Percentiles rank a stretch among this genome's conserved stretches.
Evolutionary conservation across 495 filamentous ascomycete genomes (phyloP).

Genomic region (Gamarada debralockiae): DNA sequence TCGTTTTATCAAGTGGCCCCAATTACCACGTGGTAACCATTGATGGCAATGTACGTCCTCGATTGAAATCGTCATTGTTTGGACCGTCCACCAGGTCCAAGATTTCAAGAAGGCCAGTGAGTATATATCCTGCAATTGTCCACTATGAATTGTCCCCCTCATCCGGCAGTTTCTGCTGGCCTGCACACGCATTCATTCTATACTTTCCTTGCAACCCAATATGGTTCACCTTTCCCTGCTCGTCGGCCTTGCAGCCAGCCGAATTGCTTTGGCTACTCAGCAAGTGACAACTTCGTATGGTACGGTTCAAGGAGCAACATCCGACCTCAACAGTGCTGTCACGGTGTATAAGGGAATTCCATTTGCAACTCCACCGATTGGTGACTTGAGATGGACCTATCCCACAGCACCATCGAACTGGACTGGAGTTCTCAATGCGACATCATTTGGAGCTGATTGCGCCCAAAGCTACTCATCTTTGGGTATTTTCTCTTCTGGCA

Average conservation of each 20-base stretch:
- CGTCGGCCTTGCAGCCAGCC: background rate
- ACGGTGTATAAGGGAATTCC: constrained; percentile 14
- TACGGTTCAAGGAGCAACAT: background rate
- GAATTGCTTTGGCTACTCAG: background rate
- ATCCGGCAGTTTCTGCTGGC: no score
- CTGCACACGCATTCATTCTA: no score
- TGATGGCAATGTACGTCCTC: no score
- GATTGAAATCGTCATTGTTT: no score
- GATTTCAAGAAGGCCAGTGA: no score
- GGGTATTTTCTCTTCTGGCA: constrained; percentile 4
- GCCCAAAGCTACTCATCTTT: constrained; percentile 3
- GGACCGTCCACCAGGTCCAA: no score
- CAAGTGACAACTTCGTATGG: background rate
- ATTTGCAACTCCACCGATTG: constrained; percentile 15
- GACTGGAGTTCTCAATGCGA: constrained; percentile 8
- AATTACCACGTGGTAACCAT: no score
- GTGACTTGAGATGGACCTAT: constrained; percentile 7
- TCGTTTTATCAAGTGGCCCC: no score
- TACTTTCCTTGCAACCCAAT: background rate
- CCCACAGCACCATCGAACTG: constrained; percentile 5
- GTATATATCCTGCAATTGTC: no score
- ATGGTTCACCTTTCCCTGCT: background rate
- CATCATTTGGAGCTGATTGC: constrained; percentile 4
- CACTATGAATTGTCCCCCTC: no score
- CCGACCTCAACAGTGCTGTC: background rate